Conservation (phyloP, 2,329 filamentous ascomycete species). For the Westerdykella aurantiaca region DNA sequence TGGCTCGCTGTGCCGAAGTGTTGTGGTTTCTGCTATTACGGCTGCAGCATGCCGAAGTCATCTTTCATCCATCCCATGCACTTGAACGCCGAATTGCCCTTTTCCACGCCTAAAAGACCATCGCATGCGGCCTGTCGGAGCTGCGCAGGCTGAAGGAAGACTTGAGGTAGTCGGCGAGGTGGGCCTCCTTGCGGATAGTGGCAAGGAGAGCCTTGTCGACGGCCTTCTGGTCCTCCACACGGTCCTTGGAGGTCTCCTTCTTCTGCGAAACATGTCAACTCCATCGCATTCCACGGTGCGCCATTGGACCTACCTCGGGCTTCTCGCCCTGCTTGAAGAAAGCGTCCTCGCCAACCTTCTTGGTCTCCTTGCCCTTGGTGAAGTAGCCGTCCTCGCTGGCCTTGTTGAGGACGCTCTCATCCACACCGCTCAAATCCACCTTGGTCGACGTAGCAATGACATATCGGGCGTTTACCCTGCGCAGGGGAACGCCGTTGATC, state of each 20-base stretch:
- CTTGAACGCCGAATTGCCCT: conserved; percentile 35
- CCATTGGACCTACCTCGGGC: conserved; percentile 63
- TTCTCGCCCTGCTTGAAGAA: conserved; percentile 99
- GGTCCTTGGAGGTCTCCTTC: conserved; percentile 89
- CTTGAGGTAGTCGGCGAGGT: conserved; percentile 88
- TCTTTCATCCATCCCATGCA: conserved; percentile 37
- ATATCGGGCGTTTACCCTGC: conserved; percentile 87
- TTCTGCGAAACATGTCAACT: conserved; percentile 56
- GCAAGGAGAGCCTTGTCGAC: conserved; percentile 93
- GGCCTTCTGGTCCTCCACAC: conserved; percentile 95
- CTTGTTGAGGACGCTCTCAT: conserved; percentile 69
- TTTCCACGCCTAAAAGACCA: conserved; percentile 75
- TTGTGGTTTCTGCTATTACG: conserved; percentile 35
- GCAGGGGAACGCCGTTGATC: conserved; percentile 98
- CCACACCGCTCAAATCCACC: conserved; percentile 78
- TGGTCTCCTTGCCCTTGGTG: conserved; percentile 86
- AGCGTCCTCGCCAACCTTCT: conserved; percentile 95
- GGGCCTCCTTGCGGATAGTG: conserved; percentile 96
- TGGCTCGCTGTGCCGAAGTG: conserved; percentile 30
- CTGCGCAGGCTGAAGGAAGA: conserved; percentile 98
- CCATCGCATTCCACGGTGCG: conserved; percentile 29
- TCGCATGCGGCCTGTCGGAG: conserved; percentile 99
- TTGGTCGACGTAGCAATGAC: conserved; percentile 86
- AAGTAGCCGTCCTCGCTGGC: conserved; percentile 82
- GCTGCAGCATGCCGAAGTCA: conserved; percentile 37